phyloP scores from a whole-genome alignment of 805 yeast species.

The Ogataea minuta region DNA sequence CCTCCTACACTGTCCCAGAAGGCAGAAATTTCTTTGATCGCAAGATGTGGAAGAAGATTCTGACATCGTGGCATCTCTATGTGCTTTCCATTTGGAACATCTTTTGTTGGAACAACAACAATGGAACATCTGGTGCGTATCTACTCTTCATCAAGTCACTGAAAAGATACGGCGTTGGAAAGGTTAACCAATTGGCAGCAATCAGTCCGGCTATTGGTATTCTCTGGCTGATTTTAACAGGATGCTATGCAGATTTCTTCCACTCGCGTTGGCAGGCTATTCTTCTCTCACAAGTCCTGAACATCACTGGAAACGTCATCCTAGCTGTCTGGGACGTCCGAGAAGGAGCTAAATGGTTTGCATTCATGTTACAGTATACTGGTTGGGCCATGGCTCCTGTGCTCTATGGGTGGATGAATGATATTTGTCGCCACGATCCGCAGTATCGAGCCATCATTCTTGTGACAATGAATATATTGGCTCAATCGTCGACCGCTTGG shows the following conservation, averaged over 20 bases:
- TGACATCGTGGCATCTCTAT: slow-evolving; percentile 42
- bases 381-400: slow-evolving; percentile 56
- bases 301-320: slow-evolving; percentile 30
- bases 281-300: slow-evolving; percentile 40
- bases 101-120: slow-evolving; percentile 22
- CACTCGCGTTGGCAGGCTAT: slow-evolving; percentile 25
- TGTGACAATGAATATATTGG: slow-evolving; percentile 40
- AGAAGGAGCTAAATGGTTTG: slow-evolving; percentile 40
- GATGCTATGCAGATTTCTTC: slow-evolving; percentile 25
- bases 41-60: slow-evolving; percentile 41
- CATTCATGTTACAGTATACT: slow-evolving; percentile 37
- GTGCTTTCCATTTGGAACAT: slow-evolving; percentile 23
- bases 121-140: slow-evolving; percentile 36
- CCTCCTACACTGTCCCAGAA: slow-evolving; percentile 28
- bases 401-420: slow-evolving; percentile 51
- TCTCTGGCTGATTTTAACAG: slow-evolving; percentile 16
- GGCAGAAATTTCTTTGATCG: slow-evolving; percentile 39
- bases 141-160: slow-evolving; percentile 26
- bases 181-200: slow-evolving; percentile 35
- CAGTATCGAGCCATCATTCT: slow-evolving; percentile 39
- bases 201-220: slow-evolving; percentile 33
- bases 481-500: slow-evolving; percentile 42
- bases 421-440: slow-evolving; percentile 40
- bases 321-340: slow-evolving; percentile 50
- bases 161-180: slow-evolving; percentile 37